phyloP scores from a whole-genome alignment of 2,329 filamentous ascomycete species.

The Thermomyces lanuginosus region DNA sequence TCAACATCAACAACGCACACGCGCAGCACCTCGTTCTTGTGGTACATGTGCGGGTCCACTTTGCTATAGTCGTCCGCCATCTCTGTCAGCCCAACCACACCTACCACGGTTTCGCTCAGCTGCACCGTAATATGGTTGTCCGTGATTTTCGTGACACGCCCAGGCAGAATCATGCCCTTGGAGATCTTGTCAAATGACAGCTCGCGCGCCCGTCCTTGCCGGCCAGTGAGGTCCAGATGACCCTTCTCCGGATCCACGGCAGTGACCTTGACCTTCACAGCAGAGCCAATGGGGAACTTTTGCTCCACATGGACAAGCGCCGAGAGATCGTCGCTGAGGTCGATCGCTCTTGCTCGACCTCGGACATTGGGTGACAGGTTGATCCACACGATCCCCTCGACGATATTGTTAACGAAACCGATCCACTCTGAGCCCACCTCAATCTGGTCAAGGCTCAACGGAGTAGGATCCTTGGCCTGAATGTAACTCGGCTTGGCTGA shows the following conservation, averaged over 20 bases:
- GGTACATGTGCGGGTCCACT: conserved; percentile 56
- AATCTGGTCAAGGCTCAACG: conserved; percentile 57
- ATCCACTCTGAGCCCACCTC: conserved; percentile 54
- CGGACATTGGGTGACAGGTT: conserved; percentile 78
- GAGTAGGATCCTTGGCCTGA: conserved; percentile 38
- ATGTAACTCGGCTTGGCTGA: conserved; percentile 56
- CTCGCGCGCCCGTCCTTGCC: conserved; percentile 40
- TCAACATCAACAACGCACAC: conserved; percentile 76
- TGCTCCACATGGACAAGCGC: conserved; percentile 56
- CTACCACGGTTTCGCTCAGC: conserved; percentile 63
- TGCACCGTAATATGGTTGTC: conserved; percentile 75
- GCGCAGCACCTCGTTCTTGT: conserved; percentile 71
- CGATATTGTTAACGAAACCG: conserved; percentile 82
- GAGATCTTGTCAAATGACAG: conserved; percentile 57
- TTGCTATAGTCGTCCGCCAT: conserved; percentile 73
- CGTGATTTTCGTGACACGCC: conserved; percentile 67
- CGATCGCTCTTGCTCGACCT: conserved; percentile 65
- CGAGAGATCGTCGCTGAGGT: conserved; percentile 74
- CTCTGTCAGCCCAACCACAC: conserved; percentile 66
- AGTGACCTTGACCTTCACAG: conserved; percentile 63
- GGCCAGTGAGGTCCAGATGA: conserved; percentile 69
- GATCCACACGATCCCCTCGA: conserved; percentile 68
- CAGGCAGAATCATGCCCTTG: conserved; percentile 65
- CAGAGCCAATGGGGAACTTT: conserved; percentile 82
- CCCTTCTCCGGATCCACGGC: conserved; percentile 55